A percentile compares a stretch with the other conserved stretches of the same genome.
phyloP scores from a whole-genome alignment of 305 asterid species.

The Fraxinus sp. region DNA sequence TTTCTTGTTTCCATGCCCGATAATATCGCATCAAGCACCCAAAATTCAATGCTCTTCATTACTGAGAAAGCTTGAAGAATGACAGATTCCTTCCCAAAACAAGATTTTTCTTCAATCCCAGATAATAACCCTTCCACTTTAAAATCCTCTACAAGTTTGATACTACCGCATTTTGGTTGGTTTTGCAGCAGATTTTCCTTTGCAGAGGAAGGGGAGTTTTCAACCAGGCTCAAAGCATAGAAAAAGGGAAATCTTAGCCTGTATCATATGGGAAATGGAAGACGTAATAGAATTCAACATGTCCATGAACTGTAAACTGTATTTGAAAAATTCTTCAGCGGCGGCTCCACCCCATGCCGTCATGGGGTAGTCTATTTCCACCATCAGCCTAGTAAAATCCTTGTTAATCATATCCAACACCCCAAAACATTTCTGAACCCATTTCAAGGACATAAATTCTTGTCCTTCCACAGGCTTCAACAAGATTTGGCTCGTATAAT shows the following conservation, averaged over 20 bases:
- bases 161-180: not conserved
- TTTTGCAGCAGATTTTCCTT: constrained; percentile 28
- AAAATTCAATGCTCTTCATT: constrained; percentile 31
- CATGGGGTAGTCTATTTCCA: constrained; percentile 53
- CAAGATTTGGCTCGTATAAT: constrained; percentile 32
- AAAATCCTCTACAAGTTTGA: constrained; percentile 25
- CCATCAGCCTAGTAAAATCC: constrained; percentile 51
- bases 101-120: constrained; percentile 25
- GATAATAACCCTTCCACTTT: constrained; percentile 21
- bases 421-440: constrained; percentile 39
- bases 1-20: constrained; percentile 44
- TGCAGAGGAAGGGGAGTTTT: constrained; percentile 23
- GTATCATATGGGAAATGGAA: constrained; percentile 48
- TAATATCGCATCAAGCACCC: constrained; percentile 48
- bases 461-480: constrained; percentile 29
- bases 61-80: constrained; percentile 37
- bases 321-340: constrained; percentile 46
- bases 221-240: constrained; percentile 39
- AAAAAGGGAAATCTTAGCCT: constrained; percentile 40
- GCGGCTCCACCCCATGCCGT: constrained; percentile 41
- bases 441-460: constrained; percentile 29
- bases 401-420: constrained; percentile 32
- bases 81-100: constrained; percentile 38
- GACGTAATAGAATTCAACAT: constrained; percentile 48
- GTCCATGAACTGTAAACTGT: constrained; percentile 43